Percentiles rank a stretch among this genome's conserved stretches.
Evolutionary conservation across 495 filamentous ascomycete genomes (phyloP).

Genomic region (Staphylotrichum longicolle): DNA sequence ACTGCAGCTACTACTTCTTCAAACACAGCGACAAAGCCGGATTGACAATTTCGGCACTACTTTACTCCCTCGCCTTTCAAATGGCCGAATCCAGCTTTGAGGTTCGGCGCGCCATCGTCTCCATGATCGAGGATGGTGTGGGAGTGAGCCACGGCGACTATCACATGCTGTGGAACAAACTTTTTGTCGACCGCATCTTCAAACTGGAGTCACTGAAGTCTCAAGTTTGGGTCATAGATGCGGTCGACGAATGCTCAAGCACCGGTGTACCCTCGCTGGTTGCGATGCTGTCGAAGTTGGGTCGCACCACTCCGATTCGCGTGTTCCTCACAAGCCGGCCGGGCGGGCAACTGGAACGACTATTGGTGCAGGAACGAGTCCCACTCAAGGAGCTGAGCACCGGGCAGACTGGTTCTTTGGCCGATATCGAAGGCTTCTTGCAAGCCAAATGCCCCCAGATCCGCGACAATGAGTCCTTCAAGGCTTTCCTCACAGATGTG

Average conservation of each 20-base stretch:
- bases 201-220: constrained; percentile 16
- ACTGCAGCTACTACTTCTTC: constrained; percentile 28
- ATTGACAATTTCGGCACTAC: constrained; percentile 10
- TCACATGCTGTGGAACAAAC: constrained; percentile 25
- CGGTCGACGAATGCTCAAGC: constrained; percentile 25
- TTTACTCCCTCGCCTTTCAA: constrained; percentile 27
- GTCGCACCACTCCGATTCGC: constrained; percentile 23
- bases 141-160: constrained; percentile 23
- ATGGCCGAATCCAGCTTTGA: constrained; percentile 28
- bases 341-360: too few species aligned
- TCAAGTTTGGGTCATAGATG: constrained; percentile 31
- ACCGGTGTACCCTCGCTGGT: constrained; percentile 19
- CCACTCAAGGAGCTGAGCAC: constrained; percentile 10
- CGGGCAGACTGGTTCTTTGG: constrained; percentile 1
- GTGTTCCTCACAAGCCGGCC: constrained; percentile 37
- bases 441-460: not conserved
- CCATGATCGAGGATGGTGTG: constrained; percentile 21
- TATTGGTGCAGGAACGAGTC: too few species aligned
- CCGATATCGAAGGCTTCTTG: constrained; percentile 18
- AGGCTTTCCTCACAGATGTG: constrained; percentile 14
- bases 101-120: constrained; percentile 21
- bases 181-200: constrained; percentile 27
- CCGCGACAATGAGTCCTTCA: not conserved
- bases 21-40: constrained; percentile 18
- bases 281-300: constrained; percentile 30